Evolutionary conservation across 225 moss, liverwort and hornwort genomes (phyloP), one percentile per base, ranked within the genome.

Genomic region (Neckera pumila): DNA sequence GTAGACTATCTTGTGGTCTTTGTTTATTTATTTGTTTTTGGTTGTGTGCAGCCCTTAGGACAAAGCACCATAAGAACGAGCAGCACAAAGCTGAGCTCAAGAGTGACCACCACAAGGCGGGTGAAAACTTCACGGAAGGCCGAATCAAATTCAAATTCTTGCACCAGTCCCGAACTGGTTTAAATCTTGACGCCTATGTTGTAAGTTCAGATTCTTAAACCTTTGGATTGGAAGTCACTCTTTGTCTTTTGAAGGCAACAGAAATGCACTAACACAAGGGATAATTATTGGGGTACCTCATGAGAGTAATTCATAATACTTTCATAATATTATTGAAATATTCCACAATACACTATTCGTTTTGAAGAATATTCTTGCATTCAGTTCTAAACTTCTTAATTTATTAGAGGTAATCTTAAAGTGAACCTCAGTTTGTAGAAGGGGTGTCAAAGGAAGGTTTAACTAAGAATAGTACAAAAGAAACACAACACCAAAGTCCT

Each of bases 121-220:
- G 86, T 56, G 78, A 53, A 62, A 78, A 82, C 6, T 93, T 94
- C 42, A 27, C 87, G 10, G 47, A 77, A 64, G 86, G 79, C 25
- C 93, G 94, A 63, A 79, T 94, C 8, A 90, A 22, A 30, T 94
- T 88, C 83, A 89, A 85, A 79, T 93, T 84, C 82, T 78, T 94
- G 86, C 94, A 90, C 58, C 93, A 88, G 62, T 89, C 93, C 31
- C 86, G 79, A 84, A 92, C 92, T 13, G 93, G 94, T 73, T 75
- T 93, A 60, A 93, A 93, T 85, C 90, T 94, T 6, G 93, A 94
- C 45, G 88, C 92, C 36, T 92, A 90, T 36, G 31, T 95, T 84
- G 93, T 92, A 86, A 92, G 94, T 86, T 86, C 25, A 6, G 4
- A 45, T 30, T 76, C 36, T 4, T 4, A 23, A 72, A 53, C 49